Evolutionary conservation across 1,139 yeast genomes (phyloP).

Genomic region (Taphrina wiesneri): DNA sequence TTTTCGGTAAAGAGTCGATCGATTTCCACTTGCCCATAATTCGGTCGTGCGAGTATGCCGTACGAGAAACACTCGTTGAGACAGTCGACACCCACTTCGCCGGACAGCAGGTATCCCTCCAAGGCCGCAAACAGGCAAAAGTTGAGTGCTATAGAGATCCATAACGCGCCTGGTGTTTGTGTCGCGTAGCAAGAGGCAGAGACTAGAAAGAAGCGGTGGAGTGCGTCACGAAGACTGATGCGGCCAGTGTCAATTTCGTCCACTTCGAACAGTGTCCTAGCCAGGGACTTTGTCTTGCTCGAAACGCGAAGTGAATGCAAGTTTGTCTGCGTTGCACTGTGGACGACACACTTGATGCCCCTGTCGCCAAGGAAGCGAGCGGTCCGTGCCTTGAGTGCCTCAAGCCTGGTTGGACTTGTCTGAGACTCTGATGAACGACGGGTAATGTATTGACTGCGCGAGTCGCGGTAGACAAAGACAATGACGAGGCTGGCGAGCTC

Average conservation of each 20-base stretch:
- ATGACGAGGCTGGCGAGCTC: slow-evolving; percentile 28
- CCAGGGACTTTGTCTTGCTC: background rate
- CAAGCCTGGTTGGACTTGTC: background rate
- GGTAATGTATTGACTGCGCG: slow-evolving; percentile 7
- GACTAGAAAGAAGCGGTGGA: slow-evolving; percentile 20
- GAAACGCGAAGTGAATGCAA: background rate
- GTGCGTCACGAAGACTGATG: slow-evolving; percentile 8
- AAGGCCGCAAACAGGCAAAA: slow-evolving; percentile 17
- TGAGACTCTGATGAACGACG: slow-evolving; percentile 9
- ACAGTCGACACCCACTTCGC: background rate
- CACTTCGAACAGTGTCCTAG: background rate
- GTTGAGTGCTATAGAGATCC: slow-evolving; percentile 21
- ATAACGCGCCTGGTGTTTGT: background rate
- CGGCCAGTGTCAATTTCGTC: background rate
- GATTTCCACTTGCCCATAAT: background rate
- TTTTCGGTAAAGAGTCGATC: background rate
- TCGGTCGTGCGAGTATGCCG: background rate
- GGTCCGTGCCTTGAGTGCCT: background rate
- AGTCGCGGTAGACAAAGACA: slow-evolving; percentile 18
- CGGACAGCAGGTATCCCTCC: slow-evolving; percentile 14
- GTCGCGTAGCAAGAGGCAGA: slow-evolving; percentile 1
- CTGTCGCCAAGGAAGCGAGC: background rate
- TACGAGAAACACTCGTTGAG: slow-evolving; percentile 21
- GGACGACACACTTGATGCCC: background rate
- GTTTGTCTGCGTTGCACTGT: background rate